phyloP scores from a whole-genome alignment of 75 land plant species.

The Chamaecyparis obtusa region DNA sequence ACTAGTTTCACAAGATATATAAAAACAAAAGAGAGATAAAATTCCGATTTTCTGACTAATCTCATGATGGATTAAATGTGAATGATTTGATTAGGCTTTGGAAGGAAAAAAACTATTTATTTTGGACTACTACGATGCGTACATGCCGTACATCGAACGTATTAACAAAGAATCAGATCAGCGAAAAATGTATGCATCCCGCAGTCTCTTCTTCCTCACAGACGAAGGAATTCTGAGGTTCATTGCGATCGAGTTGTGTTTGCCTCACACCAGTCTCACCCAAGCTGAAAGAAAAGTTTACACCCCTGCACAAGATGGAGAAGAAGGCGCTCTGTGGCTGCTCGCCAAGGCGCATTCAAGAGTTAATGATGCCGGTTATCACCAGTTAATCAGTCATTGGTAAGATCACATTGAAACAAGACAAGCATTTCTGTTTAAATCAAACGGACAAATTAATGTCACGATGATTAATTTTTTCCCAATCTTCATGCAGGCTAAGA shows the following conservation, averaged over 20 bases:
- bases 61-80: not conserved
- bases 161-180: slow-evolving; percentile 25
- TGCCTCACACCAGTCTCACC: slow-evolving; percentile 20
- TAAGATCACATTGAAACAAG: not conserved
- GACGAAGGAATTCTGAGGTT: slow-evolving; percentile 18
- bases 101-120: slow-evolving; percentile 17
- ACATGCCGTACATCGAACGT: slow-evolving; percentile 22
- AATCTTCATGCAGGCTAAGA: slow-evolving; percentile 20
- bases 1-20: too few relatives aligned
- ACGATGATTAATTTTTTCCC: not conserved
- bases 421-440: not conserved
- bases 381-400: slow-evolving; percentile 29
- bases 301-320: slow-evolving; percentile 37
- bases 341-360: slow-evolving; percentile 17
- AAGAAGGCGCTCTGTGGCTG: slow-evolving; percentile 30
- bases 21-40: too few relatives aligned
- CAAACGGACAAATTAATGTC: not conserved
- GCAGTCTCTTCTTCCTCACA: slow-evolving; percentile 22
- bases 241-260: slow-evolving; percentile 29
- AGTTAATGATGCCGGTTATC: slow-evolving; percentile 19
- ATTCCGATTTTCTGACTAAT: too few relatives aligned
- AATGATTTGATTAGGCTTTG: slow-evolving; percentile 17
- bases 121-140: slow-evolving; percentile 27
- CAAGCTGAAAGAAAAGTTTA: slow-evolving; percentile 36
- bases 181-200: slow-evolving; percentile 23